Conservation (phyloP, 495 filamentous ascomycete genomes). For the Podospora fimiseda region DNA sequence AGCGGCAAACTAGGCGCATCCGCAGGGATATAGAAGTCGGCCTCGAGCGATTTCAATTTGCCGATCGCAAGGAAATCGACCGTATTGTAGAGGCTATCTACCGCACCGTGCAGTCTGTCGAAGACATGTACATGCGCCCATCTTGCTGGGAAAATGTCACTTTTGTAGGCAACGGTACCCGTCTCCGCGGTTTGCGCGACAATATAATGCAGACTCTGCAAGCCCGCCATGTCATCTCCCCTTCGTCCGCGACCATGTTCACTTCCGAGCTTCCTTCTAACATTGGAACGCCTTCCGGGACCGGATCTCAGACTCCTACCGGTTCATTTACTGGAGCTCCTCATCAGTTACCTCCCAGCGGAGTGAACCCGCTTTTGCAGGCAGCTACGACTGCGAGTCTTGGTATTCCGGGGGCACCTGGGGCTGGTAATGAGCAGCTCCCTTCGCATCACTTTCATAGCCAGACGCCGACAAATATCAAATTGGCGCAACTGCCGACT, state of each 20-base stretch:
- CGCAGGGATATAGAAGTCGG: constrained; percentile 79
- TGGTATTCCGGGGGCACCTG: constrained; percentile 41
- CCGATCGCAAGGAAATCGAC: constrained; percentile 65
- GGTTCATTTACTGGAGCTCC: constrained; percentile 54
- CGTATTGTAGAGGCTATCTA: constrained; percentile 77
- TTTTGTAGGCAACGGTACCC: constrained; percentile 82
- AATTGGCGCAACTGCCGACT: constrained; percentile 67
- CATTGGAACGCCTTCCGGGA: constrained; percentile 81
- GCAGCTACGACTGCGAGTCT: constrained; percentile 78
- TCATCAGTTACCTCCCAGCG: constrained; percentile 43
- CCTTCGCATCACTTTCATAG: constrained; percentile 66
- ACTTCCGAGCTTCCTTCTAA: constrained; percentile 90
- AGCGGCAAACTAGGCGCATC: constrained; percentile 28
- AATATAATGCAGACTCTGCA: constrained; percentile 72
- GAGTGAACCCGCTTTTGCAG: constrained; percentile 85
- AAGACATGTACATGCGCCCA: constrained; percentile 69
- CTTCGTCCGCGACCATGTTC: constrained; percentile 88
- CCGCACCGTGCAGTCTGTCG: constrained; percentile 68
- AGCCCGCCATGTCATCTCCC: constrained; percentile 81
- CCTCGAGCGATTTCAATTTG: constrained; percentile 77
- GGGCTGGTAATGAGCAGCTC: constrained; percentile 20
- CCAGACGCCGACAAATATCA: constrained; percentile 85
- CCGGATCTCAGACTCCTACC: constrained; percentile 82
- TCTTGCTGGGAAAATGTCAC: constrained; percentile 86
- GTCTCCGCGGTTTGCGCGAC: constrained; percentile 79